phyloP scores from a whole-genome alignment of 805 yeast genomes.

The Torulaspora indica region DNA sequence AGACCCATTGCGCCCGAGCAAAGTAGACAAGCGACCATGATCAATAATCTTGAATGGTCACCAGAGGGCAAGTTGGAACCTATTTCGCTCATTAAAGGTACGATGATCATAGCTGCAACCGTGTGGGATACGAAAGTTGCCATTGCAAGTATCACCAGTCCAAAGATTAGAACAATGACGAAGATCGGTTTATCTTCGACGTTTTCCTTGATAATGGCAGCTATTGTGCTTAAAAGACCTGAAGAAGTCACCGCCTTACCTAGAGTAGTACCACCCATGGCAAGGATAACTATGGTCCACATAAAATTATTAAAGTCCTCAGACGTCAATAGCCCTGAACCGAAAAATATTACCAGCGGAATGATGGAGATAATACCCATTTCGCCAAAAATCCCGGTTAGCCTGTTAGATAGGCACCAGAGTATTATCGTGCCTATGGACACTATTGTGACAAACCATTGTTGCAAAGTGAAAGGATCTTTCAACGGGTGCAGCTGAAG shows the following conservation, averaged over 20 bases:
- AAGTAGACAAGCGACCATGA: conserved; percentile 57
- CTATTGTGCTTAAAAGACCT: conserved; percentile 77
- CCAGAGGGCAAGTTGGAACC: conserved; percentile 66
- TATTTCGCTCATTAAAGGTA: conserved; percentile 85
- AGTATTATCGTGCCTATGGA: conserved; percentile 68
- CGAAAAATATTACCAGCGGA: conserved; percentile 88
- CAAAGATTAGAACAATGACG: conserved; percentile 72
- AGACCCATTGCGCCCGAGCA: conserved; percentile 97
- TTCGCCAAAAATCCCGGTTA: conserved; percentile 76
- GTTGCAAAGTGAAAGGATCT: conserved; percentile 66
- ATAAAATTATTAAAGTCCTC: conserved; percentile 94
- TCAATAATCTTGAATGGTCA: conserved; percentile 81
- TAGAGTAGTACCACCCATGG: conserved; percentile 96
- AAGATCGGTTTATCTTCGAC: conserved; percentile 69
- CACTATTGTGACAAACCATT: conserved; percentile 68
- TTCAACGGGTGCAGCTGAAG: conserved; percentile 46
- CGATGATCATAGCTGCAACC: conserved; percentile 89
- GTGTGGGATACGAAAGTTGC: conserved; percentile 97
- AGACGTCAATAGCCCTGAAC: conserved; percentile 77
- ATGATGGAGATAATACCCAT: conserved; percentile 94
- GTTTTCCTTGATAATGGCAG: conserved; percentile 56
- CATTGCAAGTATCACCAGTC: conserved; percentile 70
- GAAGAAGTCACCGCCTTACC: conserved; percentile 94
- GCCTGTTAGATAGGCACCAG: conserved; percentile 84
- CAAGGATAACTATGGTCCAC: conserved; percentile 92